Percentiles rank a stretch among this genome's conserved stretches.
phyloP scores from a whole-genome alignment of 1,139 yeast genomes.

The Wickerhamomyces sp. region DNA sequence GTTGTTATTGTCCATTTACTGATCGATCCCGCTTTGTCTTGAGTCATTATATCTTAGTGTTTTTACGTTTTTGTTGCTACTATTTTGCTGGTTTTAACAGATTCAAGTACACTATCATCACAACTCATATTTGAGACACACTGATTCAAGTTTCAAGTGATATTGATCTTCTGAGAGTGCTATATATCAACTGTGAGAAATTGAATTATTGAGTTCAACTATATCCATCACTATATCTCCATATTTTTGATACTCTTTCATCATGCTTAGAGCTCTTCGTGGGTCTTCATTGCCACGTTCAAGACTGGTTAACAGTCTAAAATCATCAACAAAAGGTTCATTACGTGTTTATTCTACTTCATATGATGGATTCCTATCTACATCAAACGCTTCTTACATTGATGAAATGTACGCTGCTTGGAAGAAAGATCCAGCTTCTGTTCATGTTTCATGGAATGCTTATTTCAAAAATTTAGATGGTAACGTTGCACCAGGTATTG shows the following conservation, averaged over 20 bases:
- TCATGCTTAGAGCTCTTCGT: slow-evolving; percentile 23
- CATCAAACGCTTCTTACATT: slow-evolving; percentile 85
- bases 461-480: slow-evolving; percentile 85
- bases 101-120: too few species aligned
- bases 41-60: too few species aligned
- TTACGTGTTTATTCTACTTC: slow-evolving; percentile 20
- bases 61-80: too few species aligned
- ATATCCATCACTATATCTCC: too few species aligned
- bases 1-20: too few species aligned
- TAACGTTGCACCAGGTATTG: slow-evolving; percentile 63
- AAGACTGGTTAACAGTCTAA: slow-evolving; percentile 13
- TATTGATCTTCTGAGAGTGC: too few species aligned
- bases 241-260: neutral
- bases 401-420: slow-evolving; percentile 98
- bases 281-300: slow-evolving; percentile 20
- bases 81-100: too few species aligned
- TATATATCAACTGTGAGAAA: too few species aligned
- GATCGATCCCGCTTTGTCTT: too few species aligned
- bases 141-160: too few species aligned
- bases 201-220: too few species aligned
- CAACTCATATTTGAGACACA: too few species aligned
- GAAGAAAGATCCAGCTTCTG: slow-evolving; percentile 84
- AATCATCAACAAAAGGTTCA: slow-evolving; percentile 12
- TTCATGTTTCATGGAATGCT: slow-evolving; percentile 94
- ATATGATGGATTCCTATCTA: slow-evolving; percentile 70